Evolutionary conservation across 129 eudicot species (phyloP).

Genomic region (Solidago caesia): DNA sequence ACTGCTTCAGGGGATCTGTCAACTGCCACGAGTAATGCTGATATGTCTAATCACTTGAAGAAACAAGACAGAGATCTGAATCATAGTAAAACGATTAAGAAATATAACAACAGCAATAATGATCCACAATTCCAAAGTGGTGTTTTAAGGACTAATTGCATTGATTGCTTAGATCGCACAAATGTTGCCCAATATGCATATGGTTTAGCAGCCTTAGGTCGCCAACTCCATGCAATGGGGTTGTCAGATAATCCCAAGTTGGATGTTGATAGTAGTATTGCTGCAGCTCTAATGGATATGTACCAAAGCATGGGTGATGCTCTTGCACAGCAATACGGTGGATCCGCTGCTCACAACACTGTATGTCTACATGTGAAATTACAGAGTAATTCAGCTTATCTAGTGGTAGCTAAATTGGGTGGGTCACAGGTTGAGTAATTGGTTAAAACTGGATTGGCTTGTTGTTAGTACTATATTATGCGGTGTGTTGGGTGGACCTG

Average conservation of each 20-base stretch:
- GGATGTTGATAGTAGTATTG: slow-evolving; percentile 87
- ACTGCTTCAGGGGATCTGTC: slow-evolving; percentile 64
- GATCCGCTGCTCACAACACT: slow-evolving; percentile 98
- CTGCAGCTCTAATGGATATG: slow-evolving; percentile 94
- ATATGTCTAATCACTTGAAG: slow-evolving; percentile 28
- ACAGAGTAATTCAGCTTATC: neutral
- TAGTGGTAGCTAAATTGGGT: neutral
- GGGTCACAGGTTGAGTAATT: neutral
- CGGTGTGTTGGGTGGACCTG: neutral
- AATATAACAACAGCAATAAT: slow-evolving; percentile 36
- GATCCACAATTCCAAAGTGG: slow-evolving; percentile 82
- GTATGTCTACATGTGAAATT: slow-evolving; percentile 39
- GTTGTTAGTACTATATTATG: neutral
- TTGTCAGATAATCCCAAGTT: slow-evolving; percentile 68
- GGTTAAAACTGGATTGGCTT: neutral
- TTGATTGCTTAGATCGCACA: slow-evolving; percentile 94
- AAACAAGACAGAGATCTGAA: slow-evolving; percentile 55
- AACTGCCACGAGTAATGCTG: slow-evolving; percentile 46
- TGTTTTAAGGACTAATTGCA: slow-evolving; percentile 91
- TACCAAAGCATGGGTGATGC: slow-evolving; percentile 98
- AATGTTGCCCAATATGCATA: slow-evolving; percentile 98
- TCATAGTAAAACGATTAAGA: slow-evolving; percentile 28
- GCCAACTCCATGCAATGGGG: slow-evolving; percentile 87
- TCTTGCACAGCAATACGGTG: slow-evolving; percentile 97
- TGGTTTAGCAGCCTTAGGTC: slow-evolving; percentile 90